Base-by-base conservation (phyloP, 345 rosid species). In the Viola odorata region DNA sequence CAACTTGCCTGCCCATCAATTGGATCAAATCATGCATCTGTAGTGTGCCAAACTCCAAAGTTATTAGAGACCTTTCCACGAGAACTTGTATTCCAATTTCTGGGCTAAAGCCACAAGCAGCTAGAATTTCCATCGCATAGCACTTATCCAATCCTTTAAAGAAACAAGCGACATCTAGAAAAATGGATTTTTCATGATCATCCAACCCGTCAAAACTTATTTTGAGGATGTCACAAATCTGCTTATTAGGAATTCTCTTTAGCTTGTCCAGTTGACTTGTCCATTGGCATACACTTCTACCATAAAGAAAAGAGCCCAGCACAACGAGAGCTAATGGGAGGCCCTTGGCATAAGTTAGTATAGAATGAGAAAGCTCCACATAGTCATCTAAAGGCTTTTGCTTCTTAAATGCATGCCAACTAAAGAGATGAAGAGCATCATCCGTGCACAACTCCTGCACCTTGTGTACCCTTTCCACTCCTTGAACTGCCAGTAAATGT, bases 121-220 rank as follows among this genome's bases (percentile, higher is more conserved):
- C 64, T 12, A 72, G 37, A 23, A 67, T n/a, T 17, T 57, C 37
- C 13, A 13, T 37, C 4, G 57, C 56, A 12, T 32, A 49, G 54
- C 57, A 61, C 38, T 10, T 39, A 7, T 63, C 67, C 64, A 47
- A 10, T 0, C 76, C 76, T 38, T 51, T 66, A 39, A 72, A 66
- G 63, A 72, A 72, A 52, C 76, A 72, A 0, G 67, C 76, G 49
- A 61, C 55, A 38, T 69, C 68, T 23, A 62, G 53, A 53, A 56
- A 64, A 48, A 65, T 65, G 41, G 47, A 48, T 55, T 57, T 57
- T 58, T 65, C 57, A 41, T 50, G 7, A 48, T 32, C 40, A 15
- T 65, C 69, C 45, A 65, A 14, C 8, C 69, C 62, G 23, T 65
- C 69, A 41, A 38, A 65, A 36, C 69, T 65, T 65, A 57, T 41